Percentiles rank a stretch among this genome's conserved stretches.
These are phyloP conservation scores for Sphenostylis stenocarpa DNA, from an alignment of 306 rosid genomes.

Conservation along the genomic window DNA sequence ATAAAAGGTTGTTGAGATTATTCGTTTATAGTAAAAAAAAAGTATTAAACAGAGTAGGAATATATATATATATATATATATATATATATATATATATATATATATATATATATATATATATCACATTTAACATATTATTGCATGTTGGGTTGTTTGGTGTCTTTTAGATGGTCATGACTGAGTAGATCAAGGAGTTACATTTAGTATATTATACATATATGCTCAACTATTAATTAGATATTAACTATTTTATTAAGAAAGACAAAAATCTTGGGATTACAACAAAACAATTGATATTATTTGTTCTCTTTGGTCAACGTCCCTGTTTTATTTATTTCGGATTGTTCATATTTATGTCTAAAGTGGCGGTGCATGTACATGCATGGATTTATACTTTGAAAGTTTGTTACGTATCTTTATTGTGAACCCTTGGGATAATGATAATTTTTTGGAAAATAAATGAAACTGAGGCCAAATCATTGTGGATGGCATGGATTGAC, in stretches of 20 bases:
- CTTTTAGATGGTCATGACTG: slow-evolving; percentile 45
- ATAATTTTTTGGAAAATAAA: not conserved
- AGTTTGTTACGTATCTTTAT: slow-evolving; percentile 10
- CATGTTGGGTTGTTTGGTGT: slow-evolving; percentile 46
- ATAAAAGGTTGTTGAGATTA: no score
- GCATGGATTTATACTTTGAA: slow-evolving; percentile 29
- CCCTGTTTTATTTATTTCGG: not conserved
- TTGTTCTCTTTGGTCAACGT: not conserved
- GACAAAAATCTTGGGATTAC: slow-evolving; percentile 41
- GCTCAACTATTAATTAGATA: slow-evolving; percentile 5
- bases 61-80: no score
- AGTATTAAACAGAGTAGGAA: no score
- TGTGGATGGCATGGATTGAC: not conserved
- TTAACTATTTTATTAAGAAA: slow-evolving; percentile 15
- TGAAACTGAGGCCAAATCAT: not conserved
- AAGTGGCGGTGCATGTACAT: slow-evolving; percentile 34
- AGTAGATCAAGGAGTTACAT: slow-evolving; percentile 20
- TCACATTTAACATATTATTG: slow-evolving; percentile 41
- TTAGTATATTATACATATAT: not conserved
- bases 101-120: no score
- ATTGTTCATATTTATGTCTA: not conserved
- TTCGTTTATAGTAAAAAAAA: no score
- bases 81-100: no score
- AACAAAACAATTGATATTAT: not conserved
- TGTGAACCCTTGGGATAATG: not conserved